Percentiles rank a stretch among this genome's conserved stretches.
phyloP scores from a whole-genome alignment of 192 early-diverging fungal species.

The Chytriomyces hyalinus region DNA sequence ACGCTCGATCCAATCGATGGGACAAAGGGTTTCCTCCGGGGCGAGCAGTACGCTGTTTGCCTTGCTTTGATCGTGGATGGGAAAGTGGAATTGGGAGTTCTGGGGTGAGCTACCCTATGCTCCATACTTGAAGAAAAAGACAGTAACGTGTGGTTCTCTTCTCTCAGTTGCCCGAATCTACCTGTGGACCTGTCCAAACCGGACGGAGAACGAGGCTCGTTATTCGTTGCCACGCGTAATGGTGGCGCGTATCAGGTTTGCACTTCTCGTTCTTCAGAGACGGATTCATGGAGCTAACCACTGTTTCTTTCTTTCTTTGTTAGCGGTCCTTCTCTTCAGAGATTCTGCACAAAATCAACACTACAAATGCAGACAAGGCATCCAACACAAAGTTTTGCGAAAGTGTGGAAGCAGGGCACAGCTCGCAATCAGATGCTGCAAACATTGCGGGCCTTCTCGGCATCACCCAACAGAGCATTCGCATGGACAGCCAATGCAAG shows the following conservation, averaged over 20 bases:
- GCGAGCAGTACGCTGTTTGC: slow-evolving; percentile 97
- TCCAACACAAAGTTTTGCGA: slow-evolving; percentile 86
- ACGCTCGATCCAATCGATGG: slow-evolving; percentile 80
- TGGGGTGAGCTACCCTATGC: slow-evolving; percentile 55
- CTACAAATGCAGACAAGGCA: slow-evolving; percentile 57
- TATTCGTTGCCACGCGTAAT: slow-evolving; percentile 86
- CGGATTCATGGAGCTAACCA: neutral
- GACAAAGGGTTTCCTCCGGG: slow-evolving; percentile 98
- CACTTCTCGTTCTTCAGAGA: neutral
- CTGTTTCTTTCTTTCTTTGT: neutral
- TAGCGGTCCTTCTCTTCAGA: slow-evolving; percentile 59
- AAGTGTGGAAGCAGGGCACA: slow-evolving; percentile 91
- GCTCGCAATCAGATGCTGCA: slow-evolving; percentile 80
- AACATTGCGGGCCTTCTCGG: slow-evolving; percentile 75
- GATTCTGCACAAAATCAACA: slow-evolving; percentile 68
- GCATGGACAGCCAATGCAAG: slow-evolving; percentile 99
- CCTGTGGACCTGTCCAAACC: slow-evolving; percentile 61
- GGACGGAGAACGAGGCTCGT: slow-evolving; percentile 73
- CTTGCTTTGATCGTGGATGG: slow-evolving; percentile 90
- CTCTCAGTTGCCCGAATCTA: slow-evolving; percentile 59
- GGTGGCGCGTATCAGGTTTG: slow-evolving; percentile 89
- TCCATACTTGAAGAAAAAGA: neutral
- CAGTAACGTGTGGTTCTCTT: too few relatives aligned
- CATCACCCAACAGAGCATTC: slow-evolving; percentile 75
- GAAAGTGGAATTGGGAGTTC: slow-evolving; percentile 84